Percentiles rank a stretch among this genome's conserved stretches.
phyloP scores from a whole-genome alignment of 176 grass and related monocot species.

The Elymus sibiricus region DNA sequence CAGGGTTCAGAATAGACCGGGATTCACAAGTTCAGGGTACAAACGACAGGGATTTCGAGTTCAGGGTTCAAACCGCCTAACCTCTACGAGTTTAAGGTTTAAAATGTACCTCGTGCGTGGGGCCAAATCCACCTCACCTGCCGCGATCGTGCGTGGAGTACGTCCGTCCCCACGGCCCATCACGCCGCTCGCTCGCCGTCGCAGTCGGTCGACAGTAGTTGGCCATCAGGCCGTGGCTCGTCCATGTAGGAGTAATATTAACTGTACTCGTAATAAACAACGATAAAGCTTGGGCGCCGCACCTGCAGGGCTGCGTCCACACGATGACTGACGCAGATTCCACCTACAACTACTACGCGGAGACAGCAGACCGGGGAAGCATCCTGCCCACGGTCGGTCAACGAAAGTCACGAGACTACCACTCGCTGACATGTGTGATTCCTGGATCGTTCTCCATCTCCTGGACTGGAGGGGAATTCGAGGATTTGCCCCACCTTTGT shows the following conservation, averaged over 20 bases:
- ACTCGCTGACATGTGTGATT: not conserved
- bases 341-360: not conserved
- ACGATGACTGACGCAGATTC: not conserved
- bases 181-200: too few species aligned
- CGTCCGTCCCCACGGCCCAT: not conserved
- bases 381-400: not conserved
- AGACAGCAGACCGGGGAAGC: not conserved
- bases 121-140: not conserved
- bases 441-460: not conserved
- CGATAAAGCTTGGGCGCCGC: not conserved
- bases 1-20: too few species aligned
- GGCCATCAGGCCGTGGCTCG: not conserved
- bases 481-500: too few species aligned
- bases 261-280: not conserved
- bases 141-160: not conserved
- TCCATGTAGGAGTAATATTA: not conserved
- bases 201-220: not conserved
- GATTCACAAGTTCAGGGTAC: too few species aligned
- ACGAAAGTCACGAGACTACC: not conserved
- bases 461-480: too few species aligned
- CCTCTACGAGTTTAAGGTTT: too few species aligned
- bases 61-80: too few species aligned
- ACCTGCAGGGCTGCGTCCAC: not conserved
- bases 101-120: too few species aligned
- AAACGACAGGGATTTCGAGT: too few species aligned